Base-by-base conservation (phyloP, 148 eudicot species). In the Rhododendron griersonianum region DNA sequence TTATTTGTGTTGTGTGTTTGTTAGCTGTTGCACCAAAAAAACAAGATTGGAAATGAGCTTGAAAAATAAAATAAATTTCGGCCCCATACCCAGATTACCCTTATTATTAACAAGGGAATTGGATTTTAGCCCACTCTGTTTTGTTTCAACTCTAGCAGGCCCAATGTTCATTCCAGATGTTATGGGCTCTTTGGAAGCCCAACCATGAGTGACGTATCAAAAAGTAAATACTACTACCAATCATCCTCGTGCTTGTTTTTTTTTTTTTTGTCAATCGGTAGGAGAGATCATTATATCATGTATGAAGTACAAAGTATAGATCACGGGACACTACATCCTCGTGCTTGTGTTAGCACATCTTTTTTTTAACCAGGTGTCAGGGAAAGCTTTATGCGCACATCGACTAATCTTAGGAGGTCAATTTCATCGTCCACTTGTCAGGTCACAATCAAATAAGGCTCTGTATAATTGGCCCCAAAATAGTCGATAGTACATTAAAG, bases 401-500 rank as follows among this genome's bases (percentile, higher is more conserved):
- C 10, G 2, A 55, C 28, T 61, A 61, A 7, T 61, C 3, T 61
- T 21, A 21, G 5, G 14, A 51, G 15, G 18, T 13, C 57, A 51
- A 51, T 51, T 13, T 51, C 11, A 13, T 13, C 3, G 4, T 13
- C 5, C 11, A 9, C 11, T 47, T 47, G 10, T 47, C 0, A 5
- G 19, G 57, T 51, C 57, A 0, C 16, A 13, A 15, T 13, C 14
- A 13, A 51, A 13, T 51, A 51, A 50, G 14, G 57, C 1, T 51
- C 0, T 51, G 57, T 51, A 0, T 53, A 53, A 53, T 1, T 53
- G 57, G 16, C 57, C 5, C 18, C 4, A 53, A 13, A 53, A 2
- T 3, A 14, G 0, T 13, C 3, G 0, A 3, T 53, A 14, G 18
- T 53, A 14, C 2, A 13, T 13, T 8, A 14, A 4, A 53, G 0